Conservation (phyloP, 1,284 basidiomycete species). For the Boletus calvinii region DNA sequence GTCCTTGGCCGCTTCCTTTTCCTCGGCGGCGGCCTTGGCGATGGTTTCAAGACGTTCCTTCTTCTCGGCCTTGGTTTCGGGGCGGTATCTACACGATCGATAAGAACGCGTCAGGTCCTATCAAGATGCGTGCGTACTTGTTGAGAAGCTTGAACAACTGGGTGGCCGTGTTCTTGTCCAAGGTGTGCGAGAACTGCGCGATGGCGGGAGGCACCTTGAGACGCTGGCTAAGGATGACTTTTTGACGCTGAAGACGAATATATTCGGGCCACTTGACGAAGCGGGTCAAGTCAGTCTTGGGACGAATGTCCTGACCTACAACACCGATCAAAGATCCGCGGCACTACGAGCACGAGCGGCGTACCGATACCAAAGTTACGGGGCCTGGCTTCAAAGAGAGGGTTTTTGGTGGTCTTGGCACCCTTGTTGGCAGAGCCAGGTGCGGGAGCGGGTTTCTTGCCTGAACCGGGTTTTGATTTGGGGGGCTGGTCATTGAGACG, state of each 20-base stretch:
- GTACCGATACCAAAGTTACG: slow-evolving; percentile 96
- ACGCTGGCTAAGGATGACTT: slow-evolving; percentile 97
- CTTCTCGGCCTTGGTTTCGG: slow-evolving; percentile 97
- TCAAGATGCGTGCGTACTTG: slow-evolving; percentile 59
- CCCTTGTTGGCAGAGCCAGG: slow-evolving; percentile 75
- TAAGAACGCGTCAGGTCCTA: background rate
- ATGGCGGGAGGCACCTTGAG: slow-evolving; percentile 99
- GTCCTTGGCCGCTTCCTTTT: slow-evolving; percentile 76
- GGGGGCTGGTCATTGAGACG: slow-evolving; percentile 91
- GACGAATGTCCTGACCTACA: slow-evolving; percentile 91
- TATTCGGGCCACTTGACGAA: slow-evolving; percentile 99
- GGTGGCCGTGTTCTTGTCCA: slow-evolving; percentile 99
- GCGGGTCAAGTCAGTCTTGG: slow-evolving; percentile 88
- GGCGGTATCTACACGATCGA: slow-evolving; percentile 56
- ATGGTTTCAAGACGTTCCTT: slow-evolving; percentile 84
- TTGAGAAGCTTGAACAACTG: slow-evolving; percentile 98
- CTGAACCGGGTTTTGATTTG: slow-evolving; percentile 64
- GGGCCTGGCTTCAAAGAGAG: slow-evolving; percentile 89
- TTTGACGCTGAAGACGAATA: slow-evolving; percentile 96
- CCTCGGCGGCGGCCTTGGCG: slow-evolving; percentile 76
- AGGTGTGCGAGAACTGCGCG: slow-evolving; percentile 95
- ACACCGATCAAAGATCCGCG: background rate
- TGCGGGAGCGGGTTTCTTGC: slow-evolving; percentile 78
- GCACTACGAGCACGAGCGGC: slow-evolving; percentile 28
- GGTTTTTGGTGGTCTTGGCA: slow-evolving; percentile 86